Evolutionary conservation across 768 basidiomycete species (phyloP).

Genomic region (Coprinopsis sp.): DNA sequence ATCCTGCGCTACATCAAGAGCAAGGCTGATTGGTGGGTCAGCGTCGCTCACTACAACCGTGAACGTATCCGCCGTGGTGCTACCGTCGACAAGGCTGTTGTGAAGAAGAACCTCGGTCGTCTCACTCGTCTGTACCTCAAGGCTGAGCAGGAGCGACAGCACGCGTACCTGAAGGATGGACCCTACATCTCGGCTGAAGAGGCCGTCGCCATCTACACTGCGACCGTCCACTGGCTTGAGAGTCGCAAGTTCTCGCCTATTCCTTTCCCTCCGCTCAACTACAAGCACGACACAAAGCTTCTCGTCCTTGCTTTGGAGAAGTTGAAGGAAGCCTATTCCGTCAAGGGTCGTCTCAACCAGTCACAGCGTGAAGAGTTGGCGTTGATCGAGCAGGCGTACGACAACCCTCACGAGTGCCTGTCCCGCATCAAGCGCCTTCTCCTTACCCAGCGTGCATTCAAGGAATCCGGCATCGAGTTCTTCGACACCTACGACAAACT

Average conservation of each 20-base stretch:
- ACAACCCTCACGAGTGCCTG: conserved; percentile 98
- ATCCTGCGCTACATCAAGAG: conserved; percentile 98
- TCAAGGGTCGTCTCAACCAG: conserved; percentile 95
- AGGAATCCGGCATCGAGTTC: conserved; percentile 95
- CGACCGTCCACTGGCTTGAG: conserved; percentile 98
- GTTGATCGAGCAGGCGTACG: conserved; percentile 97
- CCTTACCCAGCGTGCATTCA: conserved; percentile 96
- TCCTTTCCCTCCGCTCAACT: conserved; percentile 97
- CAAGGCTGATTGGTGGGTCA: conserved; percentile 98
- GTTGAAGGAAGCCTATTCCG: conserved; percentile 97
- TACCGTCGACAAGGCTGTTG: conserved; percentile 96
- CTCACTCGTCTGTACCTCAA: conserved; percentile 97
- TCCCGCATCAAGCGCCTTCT: conserved; percentile 97
- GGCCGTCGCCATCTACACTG: conserved; percentile 97
- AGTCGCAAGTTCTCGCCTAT: conserved; percentile 97
- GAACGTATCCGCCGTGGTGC: conserved; percentile 96
- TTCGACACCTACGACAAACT: conserved; percentile 98
- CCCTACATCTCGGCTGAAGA: conserved; percentile 99
- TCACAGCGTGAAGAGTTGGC: conserved; percentile 98
- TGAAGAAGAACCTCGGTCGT: conserved; percentile 98
- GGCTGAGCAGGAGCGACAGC: conserved; percentile 98
- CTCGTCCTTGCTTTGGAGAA: conserved; percentile 96
- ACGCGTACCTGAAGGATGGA: conserved; percentile 98
- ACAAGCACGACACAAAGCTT: conserved; percentile 98
- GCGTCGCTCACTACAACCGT: conserved; percentile 96